Percentiles rank a stretch among this genome's conserved stretches.
Evolutionary conservation across 75 land plant genomes (phyloP).

Genomic region (Pinus taeda): DNA sequence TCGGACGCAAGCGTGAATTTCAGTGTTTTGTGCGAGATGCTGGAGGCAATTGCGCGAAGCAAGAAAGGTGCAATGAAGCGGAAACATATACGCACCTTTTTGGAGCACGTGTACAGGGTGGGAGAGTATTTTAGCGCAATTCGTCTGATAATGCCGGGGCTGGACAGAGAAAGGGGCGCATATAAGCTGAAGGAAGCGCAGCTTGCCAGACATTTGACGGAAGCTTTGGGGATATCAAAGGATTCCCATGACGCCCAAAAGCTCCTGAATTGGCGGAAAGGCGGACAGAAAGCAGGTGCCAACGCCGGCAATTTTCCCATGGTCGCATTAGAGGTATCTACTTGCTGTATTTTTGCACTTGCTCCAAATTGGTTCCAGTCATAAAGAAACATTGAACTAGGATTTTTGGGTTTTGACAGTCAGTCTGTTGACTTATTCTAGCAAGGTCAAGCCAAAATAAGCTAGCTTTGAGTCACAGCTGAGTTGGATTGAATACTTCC

Average conservation of each 20-base stretch:
- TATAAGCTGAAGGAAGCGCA: constrained; percentile 86
- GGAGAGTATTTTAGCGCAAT: constrained; percentile 71
- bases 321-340: constrained; percentile 75
- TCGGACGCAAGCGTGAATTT: constrained; percentile 65
- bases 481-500: no score
- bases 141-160: constrained; percentile 73
- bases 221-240: constrained; percentile 82
- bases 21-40: constrained; percentile 60
- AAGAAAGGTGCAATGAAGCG: constrained; percentile 69
- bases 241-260: constrained; percentile 79
- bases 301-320: constrained; percentile 90
- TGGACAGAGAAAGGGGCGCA: constrained; percentile 80
- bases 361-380: not conserved
- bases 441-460: no score
- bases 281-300: constrained; percentile 60
- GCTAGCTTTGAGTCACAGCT: no score
- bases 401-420: no score
- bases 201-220: constrained; percentile 73
- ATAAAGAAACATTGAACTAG: no score
- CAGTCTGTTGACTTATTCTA: no score
- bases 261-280: constrained; percentile 90
- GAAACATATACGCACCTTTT: constrained; percentile 76
- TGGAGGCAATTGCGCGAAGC: constrained; percentile 61
- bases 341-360: not conserved
- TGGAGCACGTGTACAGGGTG: constrained; percentile 67